These are phyloP conservation scores for Poa annua DNA, from an alignment of 176 grass and related monocot genomes.

Conservation along the genomic window DNA sequence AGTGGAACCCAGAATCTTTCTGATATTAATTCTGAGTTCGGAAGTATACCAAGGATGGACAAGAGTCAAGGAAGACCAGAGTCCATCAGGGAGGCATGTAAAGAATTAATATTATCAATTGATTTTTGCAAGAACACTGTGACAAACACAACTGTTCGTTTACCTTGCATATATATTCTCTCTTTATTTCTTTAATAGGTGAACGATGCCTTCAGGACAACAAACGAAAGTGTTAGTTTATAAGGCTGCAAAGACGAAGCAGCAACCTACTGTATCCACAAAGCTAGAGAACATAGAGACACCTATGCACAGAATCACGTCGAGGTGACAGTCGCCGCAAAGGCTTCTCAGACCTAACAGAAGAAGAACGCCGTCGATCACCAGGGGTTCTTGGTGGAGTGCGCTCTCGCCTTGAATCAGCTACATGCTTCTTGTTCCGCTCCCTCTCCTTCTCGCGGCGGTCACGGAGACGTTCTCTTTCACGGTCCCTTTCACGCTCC, in stretches of 20 bases:
- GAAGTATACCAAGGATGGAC: background rate
- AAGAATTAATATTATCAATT: slow-evolving; percentile 45
- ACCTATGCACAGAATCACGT: slow-evolving; percentile 90
- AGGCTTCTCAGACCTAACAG: slow-evolving; percentile 70
- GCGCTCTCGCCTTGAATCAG: slow-evolving; percentile 71
- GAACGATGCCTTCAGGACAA: slow-evolving; percentile 99
- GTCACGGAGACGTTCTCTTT: slow-evolving; percentile 73
- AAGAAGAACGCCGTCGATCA: slow-evolving; percentile 75
- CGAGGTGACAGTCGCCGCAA: slow-evolving; percentile 72
- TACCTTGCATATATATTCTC: slow-evolving; percentile 99
- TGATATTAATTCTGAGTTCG: slow-evolving; percentile 1
- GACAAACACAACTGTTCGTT: slow-evolving; percentile 58
- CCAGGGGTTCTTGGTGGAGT: slow-evolving; percentile 66
- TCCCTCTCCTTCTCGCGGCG: slow-evolving; percentile 84
- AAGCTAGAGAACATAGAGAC: slow-evolving; percentile 72
- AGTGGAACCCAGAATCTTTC: slow-evolving; percentile 16
- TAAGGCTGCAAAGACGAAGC: slow-evolving; percentile 73
- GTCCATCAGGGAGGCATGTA: slow-evolving; percentile 45
- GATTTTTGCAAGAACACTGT: slow-evolving; percentile 51
- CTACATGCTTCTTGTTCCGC: slow-evolving; percentile 70
- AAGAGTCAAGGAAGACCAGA: slow-evolving; percentile 37
- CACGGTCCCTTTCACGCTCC: slow-evolving; percentile 64
- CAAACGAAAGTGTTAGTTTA: slow-evolving; percentile 85
- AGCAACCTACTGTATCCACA: slow-evolving; percentile 75
- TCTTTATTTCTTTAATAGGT: slow-evolving; percentile 99